Evolutionary conservation across 2,329 filamentous ascomycete genomes (phyloP).

Genomic region (Ophiostoma perfectum): DNA sequence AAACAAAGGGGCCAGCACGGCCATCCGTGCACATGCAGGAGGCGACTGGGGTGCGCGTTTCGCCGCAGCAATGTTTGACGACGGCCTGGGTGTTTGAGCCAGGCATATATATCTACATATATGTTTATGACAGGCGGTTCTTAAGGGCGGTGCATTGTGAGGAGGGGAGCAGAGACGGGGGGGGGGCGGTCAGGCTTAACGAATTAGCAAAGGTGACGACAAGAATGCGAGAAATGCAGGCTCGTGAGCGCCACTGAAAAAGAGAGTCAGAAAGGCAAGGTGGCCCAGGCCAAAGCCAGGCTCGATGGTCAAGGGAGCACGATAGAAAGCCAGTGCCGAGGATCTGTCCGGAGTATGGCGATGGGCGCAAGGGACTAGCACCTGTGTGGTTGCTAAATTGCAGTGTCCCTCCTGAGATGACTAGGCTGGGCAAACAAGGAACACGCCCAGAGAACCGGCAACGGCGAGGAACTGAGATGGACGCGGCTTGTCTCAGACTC

Average conservation of each 20-base stretch:
- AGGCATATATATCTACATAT: no score
- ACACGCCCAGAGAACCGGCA: not conserved
- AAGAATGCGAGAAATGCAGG: not conserved
- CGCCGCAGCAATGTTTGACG: constrained; percentile 8
- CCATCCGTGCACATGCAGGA: constrained; percentile 15
- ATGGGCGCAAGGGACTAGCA: not conserved
- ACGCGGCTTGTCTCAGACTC: constrained; percentile 3
- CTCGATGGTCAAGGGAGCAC: not conserved
- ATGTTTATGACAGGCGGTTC: no score
- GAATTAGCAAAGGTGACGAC: not conserved
- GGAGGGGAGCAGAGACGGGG: not conserved
- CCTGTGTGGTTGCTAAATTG: not conserved
- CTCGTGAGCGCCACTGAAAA: not conserved
- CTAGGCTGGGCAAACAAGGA: not conserved
- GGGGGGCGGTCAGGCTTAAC: not conserved
- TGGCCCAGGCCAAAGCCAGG: not conserved
- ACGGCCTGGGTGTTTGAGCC: constrained; percentile 5
- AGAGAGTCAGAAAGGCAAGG: not conserved
- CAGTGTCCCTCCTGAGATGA: not conserved
- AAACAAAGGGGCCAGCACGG: not conserved
- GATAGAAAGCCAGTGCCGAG: not conserved
- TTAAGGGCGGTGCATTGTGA: no score
- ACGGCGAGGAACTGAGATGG: not conserved
- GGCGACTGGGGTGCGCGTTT: constrained; percentile 1
- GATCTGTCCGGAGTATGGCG: not conserved